These are phyloP conservation scores for Leccinum subrobustum DNA, from an alignment of 1,284 basidiomycete genomes.

Conservation along the genomic window DNA sequence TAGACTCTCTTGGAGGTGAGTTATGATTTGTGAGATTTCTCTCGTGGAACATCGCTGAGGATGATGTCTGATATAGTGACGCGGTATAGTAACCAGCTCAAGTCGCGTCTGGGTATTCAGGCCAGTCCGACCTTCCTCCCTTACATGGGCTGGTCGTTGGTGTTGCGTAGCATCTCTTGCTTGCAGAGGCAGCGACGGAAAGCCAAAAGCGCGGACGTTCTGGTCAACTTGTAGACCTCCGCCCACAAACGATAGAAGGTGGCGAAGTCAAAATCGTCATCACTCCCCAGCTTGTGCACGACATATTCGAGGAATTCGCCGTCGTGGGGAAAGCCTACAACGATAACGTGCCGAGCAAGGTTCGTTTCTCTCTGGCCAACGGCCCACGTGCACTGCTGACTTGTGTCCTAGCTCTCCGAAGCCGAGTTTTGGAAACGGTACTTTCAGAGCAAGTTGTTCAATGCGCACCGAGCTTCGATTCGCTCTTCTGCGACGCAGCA, in stretches of 20 bases:
- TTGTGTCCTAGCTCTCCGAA: conserved; percentile 66
- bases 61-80: conserved; percentile 8
- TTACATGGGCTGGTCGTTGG: not conserved
- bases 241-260: conserved; percentile 75
- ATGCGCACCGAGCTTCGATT: conserved; percentile 90
- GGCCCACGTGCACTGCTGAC: conserved; percentile 4
- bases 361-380: not conserved
- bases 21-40: not conserved
- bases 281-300: not conserved
- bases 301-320: not conserved
- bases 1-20: conserved; percentile 32
- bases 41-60: not conserved
- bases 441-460: conserved; percentile 94
- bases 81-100: conserved; percentile 31
- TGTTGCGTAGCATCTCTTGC: not conserved
- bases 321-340: not conserved
- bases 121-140: conserved; percentile 38
- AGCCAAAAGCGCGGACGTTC: conserved; percentile 79
- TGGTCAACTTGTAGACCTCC: conserved; percentile 87
- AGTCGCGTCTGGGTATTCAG: conserved; percentile 27
- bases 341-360: not conserved
- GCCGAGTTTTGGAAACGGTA: conserved; percentile 94
- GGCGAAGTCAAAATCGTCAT: conserved; percentile 57
- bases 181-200: conserved; percentile 49
- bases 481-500: conserved; percentile 83